Conservation (phyloP, 2,329 filamentous ascomycete species). For the Phyllachora maydis region DNA sequence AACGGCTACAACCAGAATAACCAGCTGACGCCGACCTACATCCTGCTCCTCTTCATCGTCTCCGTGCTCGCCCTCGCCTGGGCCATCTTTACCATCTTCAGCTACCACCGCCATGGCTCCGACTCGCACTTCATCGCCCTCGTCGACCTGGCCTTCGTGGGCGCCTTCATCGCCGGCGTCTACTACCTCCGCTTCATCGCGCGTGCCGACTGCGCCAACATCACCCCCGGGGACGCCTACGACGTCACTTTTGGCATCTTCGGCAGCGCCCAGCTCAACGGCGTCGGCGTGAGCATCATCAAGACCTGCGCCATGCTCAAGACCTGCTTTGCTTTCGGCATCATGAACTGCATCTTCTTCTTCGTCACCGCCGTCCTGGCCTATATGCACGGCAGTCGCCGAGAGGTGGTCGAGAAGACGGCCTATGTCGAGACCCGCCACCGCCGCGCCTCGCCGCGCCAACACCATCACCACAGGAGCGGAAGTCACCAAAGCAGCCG, state of each 20-base stretch:
- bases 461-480: slow-evolving; percentile 19
- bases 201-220: slow-evolving; percentile 44
- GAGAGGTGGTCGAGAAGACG: slow-evolving; percentile 23
- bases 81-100: slow-evolving; percentile 44
- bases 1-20: slow-evolving; percentile 35
- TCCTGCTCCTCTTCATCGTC: slow-evolving; percentile 48
- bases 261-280: slow-evolving; percentile 28
- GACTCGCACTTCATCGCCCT: slow-evolving; percentile 41
- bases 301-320: slow-evolving; percentile 88
- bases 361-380: slow-evolving; percentile 57
- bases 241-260: slow-evolving; percentile 41
- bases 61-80: slow-evolving; percentile 41
- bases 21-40: slow-evolving; percentile 35
- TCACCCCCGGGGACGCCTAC: slow-evolving; percentile 26
- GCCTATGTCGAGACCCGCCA: slow-evolving; percentile 23
- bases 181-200: slow-evolving; percentile 38
- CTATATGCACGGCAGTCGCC: slow-evolving; percentile 28
- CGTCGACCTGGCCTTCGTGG: slow-evolving; percentile 39
- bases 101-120: slow-evolving; percentile 38
- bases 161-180: slow-evolving; percentile 41
- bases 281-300: slow-evolving; percentile 33
- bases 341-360: slow-evolving; percentile 74
- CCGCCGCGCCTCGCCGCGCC: slow-evolving; percentile 15
- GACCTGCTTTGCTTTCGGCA: slow-evolving; percentile 70
- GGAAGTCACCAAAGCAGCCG: slow-evolving; percentile 6